Percentiles rank a stretch among this genome's conserved stretches.
phyloP scores from a whole-genome alignment of 768 basidiomycete species.

The Baorangia bicolor region DNA sequence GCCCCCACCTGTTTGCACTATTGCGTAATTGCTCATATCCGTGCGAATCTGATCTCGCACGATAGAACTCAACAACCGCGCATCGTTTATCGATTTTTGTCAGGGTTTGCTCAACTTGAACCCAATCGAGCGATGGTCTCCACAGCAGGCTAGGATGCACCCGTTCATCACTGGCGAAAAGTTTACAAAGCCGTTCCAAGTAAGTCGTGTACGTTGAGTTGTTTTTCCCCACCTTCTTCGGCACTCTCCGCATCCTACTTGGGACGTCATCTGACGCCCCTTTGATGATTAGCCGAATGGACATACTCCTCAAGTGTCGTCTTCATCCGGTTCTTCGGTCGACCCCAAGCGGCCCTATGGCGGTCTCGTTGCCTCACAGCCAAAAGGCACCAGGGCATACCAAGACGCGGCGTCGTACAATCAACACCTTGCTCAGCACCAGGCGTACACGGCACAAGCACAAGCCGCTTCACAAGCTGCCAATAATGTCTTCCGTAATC shows the following conservation, averaged over 20 bases:
- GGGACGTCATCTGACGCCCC: constrained; percentile 6
- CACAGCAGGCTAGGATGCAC: constrained; percentile 92
- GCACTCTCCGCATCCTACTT: neutral
- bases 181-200: constrained; percentile 82
- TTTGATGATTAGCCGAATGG: constrained; percentile 50
- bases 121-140: constrained; percentile 94
- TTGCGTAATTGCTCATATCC: constrained; percentile 9
- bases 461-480: constrained; percentile 74
- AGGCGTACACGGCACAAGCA: constrained; percentile 86
- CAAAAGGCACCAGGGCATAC: constrained; percentile 81
- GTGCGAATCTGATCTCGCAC: constrained; percentile 16
- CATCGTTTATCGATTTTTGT: constrained; percentile 97
- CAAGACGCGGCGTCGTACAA: constrained; percentile 94
- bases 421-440: constrained; percentile 92
- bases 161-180: constrained; percentile 99
- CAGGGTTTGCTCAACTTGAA: constrained; percentile 92
- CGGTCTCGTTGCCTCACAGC: constrained; percentile 86
- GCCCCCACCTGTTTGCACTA: neutral
- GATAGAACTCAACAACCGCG: constrained; percentile 87
- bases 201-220: constrained; percentile 36
- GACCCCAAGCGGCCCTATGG: constrained; percentile 92
- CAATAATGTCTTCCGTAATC: constrained; percentile 69
- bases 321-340: constrained; percentile 34
- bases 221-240: neutral
- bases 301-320: constrained; percentile 27